phyloP scores from a whole-genome alignment of 805 yeast genomes.

The Komagataella kurtzmanii region DNA sequence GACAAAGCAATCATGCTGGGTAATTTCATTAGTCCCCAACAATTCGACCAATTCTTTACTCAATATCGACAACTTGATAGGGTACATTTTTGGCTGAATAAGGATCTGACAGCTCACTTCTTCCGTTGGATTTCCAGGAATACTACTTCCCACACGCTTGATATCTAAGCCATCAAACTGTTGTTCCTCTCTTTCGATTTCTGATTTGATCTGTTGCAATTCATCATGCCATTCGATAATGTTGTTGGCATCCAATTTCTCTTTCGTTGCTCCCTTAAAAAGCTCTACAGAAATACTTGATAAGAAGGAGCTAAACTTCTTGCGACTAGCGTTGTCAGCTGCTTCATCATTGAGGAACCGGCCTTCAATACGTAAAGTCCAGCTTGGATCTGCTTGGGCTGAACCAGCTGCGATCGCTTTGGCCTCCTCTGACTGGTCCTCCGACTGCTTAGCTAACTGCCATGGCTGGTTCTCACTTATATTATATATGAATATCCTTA shows the following conservation, averaged over 20 bases:
- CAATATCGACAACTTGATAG: slow-evolving; percentile 51
- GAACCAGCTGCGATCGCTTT: slow-evolving; percentile 1
- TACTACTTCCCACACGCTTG: slow-evolving; percentile 53
- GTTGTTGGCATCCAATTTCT: slow-evolving; percentile 15
- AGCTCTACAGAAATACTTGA: slow-evolving; percentile 80
- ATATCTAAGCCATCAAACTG: slow-evolving; percentile 85
- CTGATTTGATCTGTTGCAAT: slow-evolving; percentile 13
- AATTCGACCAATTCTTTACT: slow-evolving; percentile 50
- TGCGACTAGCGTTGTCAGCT: slow-evolving; percentile 32
- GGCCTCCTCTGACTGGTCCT: slow-evolving; percentile 6
- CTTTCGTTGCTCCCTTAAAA: slow-evolving; percentile 7
- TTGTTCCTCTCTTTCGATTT: slow-evolving; percentile 16
- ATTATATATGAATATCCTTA: slow-evolving; percentile 75
- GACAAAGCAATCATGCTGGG: slow-evolving; percentile 67
- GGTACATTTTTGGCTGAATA: slow-evolving; percentile 67
- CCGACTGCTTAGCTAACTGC: slow-evolving; percentile 30
- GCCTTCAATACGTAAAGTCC: slow-evolving; percentile 90
- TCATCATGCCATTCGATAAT: slow-evolving; percentile 89
- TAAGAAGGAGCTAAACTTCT: slow-evolving; percentile 66
- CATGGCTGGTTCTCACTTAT: slow-evolving; percentile 82
- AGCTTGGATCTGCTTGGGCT: slow-evolving; percentile 30
- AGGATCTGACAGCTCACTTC: slow-evolving; percentile 60
- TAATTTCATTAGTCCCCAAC: slow-evolving; percentile 64
- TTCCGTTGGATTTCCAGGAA: slow-evolving; percentile 18
- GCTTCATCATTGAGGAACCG: slow-evolving; percentile 43